These are phyloP conservation scores for Ananas comosus DNA, from an alignment of 176 grass and related monocot genomes.

Conservation along the genomic window DNA sequence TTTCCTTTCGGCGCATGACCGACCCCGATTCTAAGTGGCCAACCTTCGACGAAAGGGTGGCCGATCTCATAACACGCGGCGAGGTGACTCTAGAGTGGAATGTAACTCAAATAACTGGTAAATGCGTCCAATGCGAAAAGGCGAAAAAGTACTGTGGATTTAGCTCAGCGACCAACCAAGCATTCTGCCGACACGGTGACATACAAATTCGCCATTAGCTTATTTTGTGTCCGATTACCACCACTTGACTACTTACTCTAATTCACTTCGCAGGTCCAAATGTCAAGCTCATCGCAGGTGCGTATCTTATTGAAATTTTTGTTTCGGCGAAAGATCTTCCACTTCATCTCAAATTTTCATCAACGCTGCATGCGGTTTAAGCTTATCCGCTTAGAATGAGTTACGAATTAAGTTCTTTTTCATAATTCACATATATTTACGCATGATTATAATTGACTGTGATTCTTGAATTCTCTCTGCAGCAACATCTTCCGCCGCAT, in stretches of 20 bases:
- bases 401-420: slow-evolving; percentile 1
- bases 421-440: no score
- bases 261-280: slow-evolving; percentile 12
- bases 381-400: no score
- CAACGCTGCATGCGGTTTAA: no score
- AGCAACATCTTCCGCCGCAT: slow-evolving; percentile 6
- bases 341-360: background rate
- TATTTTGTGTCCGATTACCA: background rate
- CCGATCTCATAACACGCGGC: background rate
- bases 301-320: background rate
- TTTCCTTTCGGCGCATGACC: background rate
- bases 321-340: background rate
- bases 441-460: no score
- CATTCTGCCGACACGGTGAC: slow-evolving; percentile 21
- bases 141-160: slow-evolving; percentile 5
- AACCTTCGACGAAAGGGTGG: no score
- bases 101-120: background rate
- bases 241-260: background rate
- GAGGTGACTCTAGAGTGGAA: background rate
- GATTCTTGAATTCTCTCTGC: background rate
- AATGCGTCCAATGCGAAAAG: slow-evolving; percentile 11
- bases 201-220: background rate
- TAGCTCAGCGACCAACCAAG: slow-evolving; percentile 20
- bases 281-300: slow-evolving; percentile 26
- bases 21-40: no score